Percentiles rank a stretch among this genome's conserved stretches.
phyloP scores from a whole-genome alignment of 441 rosid genomes.

The Croton setiger region DNA sequence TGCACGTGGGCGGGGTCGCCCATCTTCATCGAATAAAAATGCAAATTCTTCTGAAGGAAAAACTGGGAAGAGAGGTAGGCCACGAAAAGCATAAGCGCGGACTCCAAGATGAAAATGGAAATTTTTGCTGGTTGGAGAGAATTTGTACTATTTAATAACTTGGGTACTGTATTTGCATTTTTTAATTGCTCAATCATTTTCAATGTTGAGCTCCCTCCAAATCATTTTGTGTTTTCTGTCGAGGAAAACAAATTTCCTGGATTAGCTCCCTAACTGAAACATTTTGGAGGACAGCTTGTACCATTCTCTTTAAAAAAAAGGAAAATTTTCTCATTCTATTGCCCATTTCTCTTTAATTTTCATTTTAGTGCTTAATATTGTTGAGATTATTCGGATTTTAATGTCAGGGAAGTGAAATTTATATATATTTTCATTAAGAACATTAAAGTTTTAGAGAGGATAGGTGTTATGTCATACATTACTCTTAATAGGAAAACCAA shows the following conservation, averaged over 20 bases:
- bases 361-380: no score
- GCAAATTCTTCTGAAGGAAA: constrained; percentile 38
- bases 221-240: neutral
- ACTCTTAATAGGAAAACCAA: no score
- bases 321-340: neutral
- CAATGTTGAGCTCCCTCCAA: neutral
- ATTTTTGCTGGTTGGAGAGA: constrained; percentile 43
- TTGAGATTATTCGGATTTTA: no score
- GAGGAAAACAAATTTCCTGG: constrained; percentile 12
- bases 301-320: neutral
- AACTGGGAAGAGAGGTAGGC: constrained; percentile 71
- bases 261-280: neutral
- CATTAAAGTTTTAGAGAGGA: no score
- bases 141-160: constrained; percentile 14
- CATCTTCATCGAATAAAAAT: constrained; percentile 36
- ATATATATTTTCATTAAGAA: no score
- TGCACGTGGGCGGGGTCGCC: constrained; percentile 41
- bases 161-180: constrained; percentile 21
- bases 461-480: no score
- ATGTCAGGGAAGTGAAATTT: no score
- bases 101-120: constrained; percentile 24
- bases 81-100: constrained; percentile 47
- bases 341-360: neutral
- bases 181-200: constrained; percentile 1
- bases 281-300: constrained; percentile 10